Base-by-base conservation (phyloP, 495 filamentous ascomycete genomes). In the Penicillium mononematosum region DNA sequence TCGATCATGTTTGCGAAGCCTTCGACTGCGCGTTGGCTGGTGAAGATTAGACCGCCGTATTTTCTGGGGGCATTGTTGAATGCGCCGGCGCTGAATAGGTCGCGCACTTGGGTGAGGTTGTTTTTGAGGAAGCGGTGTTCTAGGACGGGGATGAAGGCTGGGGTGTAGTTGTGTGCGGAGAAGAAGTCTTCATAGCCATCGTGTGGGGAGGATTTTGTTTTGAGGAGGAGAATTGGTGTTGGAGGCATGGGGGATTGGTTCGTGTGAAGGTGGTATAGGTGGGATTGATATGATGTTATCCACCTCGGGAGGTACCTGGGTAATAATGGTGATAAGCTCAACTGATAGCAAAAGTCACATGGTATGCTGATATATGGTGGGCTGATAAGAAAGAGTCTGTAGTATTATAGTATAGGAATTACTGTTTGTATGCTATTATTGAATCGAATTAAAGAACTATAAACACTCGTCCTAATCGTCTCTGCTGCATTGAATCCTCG, bases 21-120 rank as follows among this genome's bases (percentile, higher is more conserved):
- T 63, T 97, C 94, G 11, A 96, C 94, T 6, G 94, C 89, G 19
- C 95, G 83, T 67, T 98, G 95, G 17, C 90, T 96, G 1, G 94
- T 98, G 70, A 98, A 95, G 46, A 97, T 88, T 49, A 97, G 67
- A 1, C 90, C 92, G 12, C 91, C 90, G 70, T 96, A 96, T 56
- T 75, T 69, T 49, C 55, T 62, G 45, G 17, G 57, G 7, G 32
- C 42, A 4, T 36, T 52, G 2, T 29, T 38, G 53, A 78, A 63
- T 32, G 61, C 62, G 36, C 69, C 69, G 17, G 62, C 57, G 17
- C 58, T 57, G 58, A 87, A 71, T 34, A 78, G 62, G 6, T 64
- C 39, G 46, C 70, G 67, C 24, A 88, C 70, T 12, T 69, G 48
- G 3, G 66, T 59, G 16, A 87, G 70, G 57, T 83, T 80, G 19